These are phyloP conservation scores for Moesziomyces parantarcticus DNA, from an alignment of 1,284 basidiomycete species.

Conservation along the genomic window DNA sequence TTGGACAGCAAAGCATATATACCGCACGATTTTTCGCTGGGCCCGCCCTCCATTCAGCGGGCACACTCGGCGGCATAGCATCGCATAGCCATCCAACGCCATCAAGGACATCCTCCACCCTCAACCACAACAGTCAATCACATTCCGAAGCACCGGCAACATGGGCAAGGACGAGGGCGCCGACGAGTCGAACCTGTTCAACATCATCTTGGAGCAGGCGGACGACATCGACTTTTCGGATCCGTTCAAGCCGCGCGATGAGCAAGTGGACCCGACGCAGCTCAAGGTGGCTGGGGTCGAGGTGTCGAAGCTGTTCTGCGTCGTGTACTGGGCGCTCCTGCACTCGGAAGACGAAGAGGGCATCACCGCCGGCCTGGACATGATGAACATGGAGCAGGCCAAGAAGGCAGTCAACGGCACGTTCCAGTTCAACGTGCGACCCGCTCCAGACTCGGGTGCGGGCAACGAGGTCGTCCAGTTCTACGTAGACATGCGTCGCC, in stretches of 20 bases:
- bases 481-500: constrained; percentile 56
- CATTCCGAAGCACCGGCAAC: neutral
- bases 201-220: constrained; percentile 53
- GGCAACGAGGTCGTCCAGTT: constrained; percentile 37
- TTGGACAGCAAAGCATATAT: no score
- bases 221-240: constrained; percentile 54
- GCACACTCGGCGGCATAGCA: no score
- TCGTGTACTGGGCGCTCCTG: constrained; percentile 51
- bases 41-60: no score
- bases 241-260: constrained; percentile 13
- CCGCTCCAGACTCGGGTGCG: constrained; percentile 18
- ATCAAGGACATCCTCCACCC: neutral
- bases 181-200: constrained; percentile 52
- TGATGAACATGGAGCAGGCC: constrained; percentile 54
- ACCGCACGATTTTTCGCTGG: no score
- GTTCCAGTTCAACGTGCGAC: constrained; percentile 54
- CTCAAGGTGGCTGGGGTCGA: constrained; percentile 50
- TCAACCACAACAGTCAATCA: neutral
- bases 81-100: no score
- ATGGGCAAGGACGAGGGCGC: constrained; percentile 24
- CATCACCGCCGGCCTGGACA: constrained; percentile 49
- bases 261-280: constrained; percentile 29
- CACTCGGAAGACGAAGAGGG: constrained; percentile 47
- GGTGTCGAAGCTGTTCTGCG: constrained; percentile 39
- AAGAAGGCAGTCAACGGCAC: constrained; percentile 55